Evolutionary conservation across 73 alveolate species (phyloP).

Genomic region (Breviolum minutum): DNA sequence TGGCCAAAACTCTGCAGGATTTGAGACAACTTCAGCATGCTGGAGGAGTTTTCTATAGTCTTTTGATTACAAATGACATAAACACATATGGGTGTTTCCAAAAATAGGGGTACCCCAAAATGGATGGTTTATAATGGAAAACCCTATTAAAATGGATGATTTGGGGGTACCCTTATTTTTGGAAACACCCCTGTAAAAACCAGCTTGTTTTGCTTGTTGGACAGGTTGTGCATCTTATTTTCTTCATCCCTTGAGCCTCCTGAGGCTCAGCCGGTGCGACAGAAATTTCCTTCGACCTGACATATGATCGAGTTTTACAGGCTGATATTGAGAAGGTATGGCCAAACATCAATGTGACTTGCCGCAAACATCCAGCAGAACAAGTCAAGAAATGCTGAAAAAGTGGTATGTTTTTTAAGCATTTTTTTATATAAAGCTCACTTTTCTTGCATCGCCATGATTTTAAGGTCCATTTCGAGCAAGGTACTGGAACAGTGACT

Average conservation of each 20-base stretch:
- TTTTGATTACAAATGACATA: background rate
- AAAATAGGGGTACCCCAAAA: too few relatives aligned
- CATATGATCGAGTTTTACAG: slow-evolving; percentile 11
- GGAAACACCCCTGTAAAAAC: too few relatives aligned
- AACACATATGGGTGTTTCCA: background rate
- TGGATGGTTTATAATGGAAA: too few relatives aligned
- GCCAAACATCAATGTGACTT: slow-evolving; percentile 34
- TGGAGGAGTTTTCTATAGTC: slow-evolving; percentile 24
- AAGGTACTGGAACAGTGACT: slow-evolving; percentile 26
- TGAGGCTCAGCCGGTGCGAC: slow-evolving; percentile 33
- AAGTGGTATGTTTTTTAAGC: too few relatives aligned
- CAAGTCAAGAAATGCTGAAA: background rate
- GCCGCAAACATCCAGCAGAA: background rate
- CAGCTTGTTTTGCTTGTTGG: background rate
- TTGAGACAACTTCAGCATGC: background rate
- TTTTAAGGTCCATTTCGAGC: slow-evolving; percentile 23
- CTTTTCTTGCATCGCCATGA: too few relatives aligned
- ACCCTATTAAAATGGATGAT: too few relatives aligned
- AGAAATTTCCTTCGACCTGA: slow-evolving; percentile 6
- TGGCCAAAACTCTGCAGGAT: background rate
- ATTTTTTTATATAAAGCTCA: too few relatives aligned
- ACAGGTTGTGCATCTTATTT: background rate
- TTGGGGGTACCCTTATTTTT: too few relatives aligned
- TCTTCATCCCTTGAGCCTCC: background rate
- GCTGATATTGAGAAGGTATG: slow-evolving; percentile 17